Percentiles rank a stretch among this genome's conserved stretches.
Evolutionary conservation across 83 land plant genomes (phyloP).

Genomic region (Thuja plicata): DNA sequence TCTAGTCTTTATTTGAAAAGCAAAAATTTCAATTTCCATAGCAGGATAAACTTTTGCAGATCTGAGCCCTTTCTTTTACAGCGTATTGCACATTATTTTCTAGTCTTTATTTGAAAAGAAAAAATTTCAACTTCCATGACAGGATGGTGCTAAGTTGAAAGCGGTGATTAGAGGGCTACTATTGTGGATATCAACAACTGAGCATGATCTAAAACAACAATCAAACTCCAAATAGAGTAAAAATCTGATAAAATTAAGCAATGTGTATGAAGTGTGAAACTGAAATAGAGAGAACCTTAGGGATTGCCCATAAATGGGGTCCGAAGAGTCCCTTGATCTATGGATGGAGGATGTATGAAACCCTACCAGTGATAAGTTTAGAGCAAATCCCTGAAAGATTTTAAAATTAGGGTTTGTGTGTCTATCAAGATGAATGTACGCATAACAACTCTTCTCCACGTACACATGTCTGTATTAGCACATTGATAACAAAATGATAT

Average conservation of each 20-base stretch:
- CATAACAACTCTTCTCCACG: constrained; percentile 62
- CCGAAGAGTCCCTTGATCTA: constrained; percentile 91
- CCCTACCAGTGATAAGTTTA: too few relatives aligned
- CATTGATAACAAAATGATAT: neutral
- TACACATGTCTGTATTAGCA: constrained; percentile 57
- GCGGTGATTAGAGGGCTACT: neutral
- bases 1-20: neutral
- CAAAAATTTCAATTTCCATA: too few relatives aligned
- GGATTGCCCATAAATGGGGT: constrained; percentile 79
- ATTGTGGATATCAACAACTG: neutral
- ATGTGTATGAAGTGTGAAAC: neutral
- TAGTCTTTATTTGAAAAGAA: neutral
- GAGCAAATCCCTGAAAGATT: too few relatives aligned
- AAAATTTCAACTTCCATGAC: too few relatives aligned
- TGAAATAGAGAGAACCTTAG: constrained; percentile 50
- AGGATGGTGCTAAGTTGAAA: neutral
- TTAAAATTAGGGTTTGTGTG: too few relatives aligned
- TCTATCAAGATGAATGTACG: too few relatives aligned
- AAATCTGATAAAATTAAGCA: neutral
- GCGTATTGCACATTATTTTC: neutral
- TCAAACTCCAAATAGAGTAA: neutral
- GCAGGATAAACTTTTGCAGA: neutral
- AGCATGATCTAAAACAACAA: neutral
- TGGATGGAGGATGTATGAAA: constrained; percentile 73
- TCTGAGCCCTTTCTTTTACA: neutral